These are phyloP conservation scores for Candida parachauliodes DNA, from an alignment of 805 yeast species.

Conservation along the genomic window DNA sequence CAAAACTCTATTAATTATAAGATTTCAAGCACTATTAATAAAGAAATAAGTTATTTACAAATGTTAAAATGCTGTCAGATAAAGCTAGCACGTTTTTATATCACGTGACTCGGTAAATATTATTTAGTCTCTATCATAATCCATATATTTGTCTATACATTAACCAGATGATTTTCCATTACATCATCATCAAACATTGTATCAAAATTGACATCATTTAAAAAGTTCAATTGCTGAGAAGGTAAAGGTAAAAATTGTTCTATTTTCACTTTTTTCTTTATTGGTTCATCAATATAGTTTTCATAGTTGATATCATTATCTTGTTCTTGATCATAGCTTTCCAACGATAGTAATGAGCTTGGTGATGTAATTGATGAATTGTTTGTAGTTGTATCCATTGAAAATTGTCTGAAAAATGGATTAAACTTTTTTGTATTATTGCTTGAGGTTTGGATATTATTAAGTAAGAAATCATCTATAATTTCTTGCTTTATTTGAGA, in stretches of 20 bases:
- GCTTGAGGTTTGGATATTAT: conserved; percentile 28
- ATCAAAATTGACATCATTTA: conserved; percentile 15
- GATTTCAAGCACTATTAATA: too few species aligned
- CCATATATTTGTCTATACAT: too few species aligned
- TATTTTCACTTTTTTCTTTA: neutral
- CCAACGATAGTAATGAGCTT: conserved; percentile 31
- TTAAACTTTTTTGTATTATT: conserved; percentile 2
- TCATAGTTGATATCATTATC: conserved; percentile 3
- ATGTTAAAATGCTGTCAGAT: too few species aligned
- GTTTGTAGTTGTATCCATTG: conserved; percentile 1
- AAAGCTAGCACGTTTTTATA: too few species aligned
- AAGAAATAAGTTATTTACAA: too few species aligned
- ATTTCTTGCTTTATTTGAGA: conserved; percentile 35
- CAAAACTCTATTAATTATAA: too few species aligned
- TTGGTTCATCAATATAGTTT: conserved; percentile 1
- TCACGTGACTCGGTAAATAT: too few species aligned
- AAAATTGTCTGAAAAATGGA: too few species aligned
- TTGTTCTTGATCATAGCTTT: conserved; percentile 22
- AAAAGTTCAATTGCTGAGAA: conserved; percentile 5
- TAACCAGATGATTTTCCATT: conserved; percentile 13
- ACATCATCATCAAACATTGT: conserved; percentile 18
- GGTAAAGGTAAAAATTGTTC: conserved; percentile 2
- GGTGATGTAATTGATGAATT: conserved; percentile 29
- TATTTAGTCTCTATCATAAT: too few species aligned
- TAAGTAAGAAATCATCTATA: conserved; percentile 35